phyloP scores from a whole-genome alignment of 257 asterid species.

The Gynochthodes officinalis region DNA sequence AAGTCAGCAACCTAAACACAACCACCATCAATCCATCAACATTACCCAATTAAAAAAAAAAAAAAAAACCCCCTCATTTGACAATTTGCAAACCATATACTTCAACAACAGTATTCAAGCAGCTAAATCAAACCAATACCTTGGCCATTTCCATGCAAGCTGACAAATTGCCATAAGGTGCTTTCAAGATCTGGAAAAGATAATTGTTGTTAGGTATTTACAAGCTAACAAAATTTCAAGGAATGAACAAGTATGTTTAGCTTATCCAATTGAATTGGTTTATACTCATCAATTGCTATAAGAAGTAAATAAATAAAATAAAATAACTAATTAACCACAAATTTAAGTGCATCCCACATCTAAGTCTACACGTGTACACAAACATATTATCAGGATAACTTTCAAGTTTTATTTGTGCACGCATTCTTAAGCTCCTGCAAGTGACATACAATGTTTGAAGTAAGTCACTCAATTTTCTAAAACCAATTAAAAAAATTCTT shows the following conservation, averaged over 20 bases:
- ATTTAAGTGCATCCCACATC: not conserved
- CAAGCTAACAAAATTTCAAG: not conserved
- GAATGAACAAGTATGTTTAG: not conserved
- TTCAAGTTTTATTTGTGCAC: not conserved
- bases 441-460: not conserved
- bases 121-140: conserved; percentile 42
- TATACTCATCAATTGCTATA: not conserved
- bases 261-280: not conserved
- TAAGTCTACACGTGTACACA: not conserved
- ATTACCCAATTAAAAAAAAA: too few relatives aligned
- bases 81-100: not conserved
- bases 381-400: not conserved
- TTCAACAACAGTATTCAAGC: not conserved
- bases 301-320: too few relatives aligned
- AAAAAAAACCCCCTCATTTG: not conserved
- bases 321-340: not conserved
- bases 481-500: too few relatives aligned
- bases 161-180: conserved; percentile 81
- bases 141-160: conserved; percentile 98
- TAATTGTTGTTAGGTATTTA: conserved; percentile 19
- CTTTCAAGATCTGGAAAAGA: conserved; percentile 67
- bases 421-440: not conserved
- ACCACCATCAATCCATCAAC: conserved; percentile 10
- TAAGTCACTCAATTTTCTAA: not conserved
- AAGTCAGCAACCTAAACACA: conserved; percentile 81